Evolutionary conservation across 768 basidiomycete species (phyloP).

Genomic region (Cubamyces lactineus): DNA sequence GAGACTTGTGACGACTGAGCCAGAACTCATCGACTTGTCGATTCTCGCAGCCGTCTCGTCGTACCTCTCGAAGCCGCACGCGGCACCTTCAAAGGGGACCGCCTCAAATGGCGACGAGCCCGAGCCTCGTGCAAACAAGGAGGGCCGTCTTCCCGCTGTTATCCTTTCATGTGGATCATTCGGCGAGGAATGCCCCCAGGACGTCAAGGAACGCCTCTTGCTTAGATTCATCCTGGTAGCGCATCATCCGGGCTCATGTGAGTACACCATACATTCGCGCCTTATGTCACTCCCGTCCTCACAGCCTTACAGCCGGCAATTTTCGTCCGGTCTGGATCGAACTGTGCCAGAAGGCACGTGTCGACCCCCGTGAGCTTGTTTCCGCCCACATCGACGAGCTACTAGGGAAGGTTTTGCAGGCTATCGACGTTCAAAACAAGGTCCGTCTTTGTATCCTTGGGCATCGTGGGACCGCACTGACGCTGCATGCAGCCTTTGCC

Average conservation of each 20-base stretch:
- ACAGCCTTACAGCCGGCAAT: conserved; percentile 41
- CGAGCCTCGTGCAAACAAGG: conserved; percentile 50
- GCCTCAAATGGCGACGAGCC: conserved; percentile 40
- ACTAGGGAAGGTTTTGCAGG: conserved; percentile 52
- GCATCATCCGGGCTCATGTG: conserved; percentile 66
- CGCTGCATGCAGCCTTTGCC: conserved; percentile 10
- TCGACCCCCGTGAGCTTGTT: conserved; percentile 70
- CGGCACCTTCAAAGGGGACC: conserved; percentile 31
- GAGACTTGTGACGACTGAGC: conserved; percentile 41
- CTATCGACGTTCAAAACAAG: conserved; percentile 49
- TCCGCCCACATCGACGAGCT: conserved; percentile 52
- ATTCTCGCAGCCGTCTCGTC: conserved; percentile 61
- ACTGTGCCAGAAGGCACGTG: conserved; percentile 65
- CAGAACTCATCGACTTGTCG: conserved; percentile 53
- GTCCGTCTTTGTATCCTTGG: conserved; percentile 36
- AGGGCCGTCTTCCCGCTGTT: conserved; percentile 53
- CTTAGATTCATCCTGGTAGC: conserved; percentile 65
- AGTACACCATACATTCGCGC: conserved; percentile 32
- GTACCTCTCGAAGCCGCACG: conserved; percentile 47
- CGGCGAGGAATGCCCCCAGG: conserved; percentile 44
- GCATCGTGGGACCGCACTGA: neutral
- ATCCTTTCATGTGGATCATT: conserved; percentile 56
- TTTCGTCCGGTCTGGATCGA: conserved; percentile 79
- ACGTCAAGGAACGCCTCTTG: conserved; percentile 49
- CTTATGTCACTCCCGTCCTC: neutral